Evolutionary conservation across 257 asterid genomes (phyloP).

Genomic region (Buddleja alternifolia): DNA sequence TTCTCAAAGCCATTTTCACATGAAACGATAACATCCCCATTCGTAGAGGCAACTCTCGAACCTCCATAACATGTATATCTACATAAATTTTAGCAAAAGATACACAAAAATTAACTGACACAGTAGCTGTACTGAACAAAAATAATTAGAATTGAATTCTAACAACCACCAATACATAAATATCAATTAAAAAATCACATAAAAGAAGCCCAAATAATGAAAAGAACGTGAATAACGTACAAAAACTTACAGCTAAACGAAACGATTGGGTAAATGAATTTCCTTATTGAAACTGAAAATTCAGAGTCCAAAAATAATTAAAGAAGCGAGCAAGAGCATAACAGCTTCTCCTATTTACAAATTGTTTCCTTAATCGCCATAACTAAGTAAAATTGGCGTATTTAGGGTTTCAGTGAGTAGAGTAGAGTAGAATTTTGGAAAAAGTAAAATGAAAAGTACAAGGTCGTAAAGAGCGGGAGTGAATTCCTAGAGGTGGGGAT

Average conservation of each 20-base stretch:
- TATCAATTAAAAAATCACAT: neutral
- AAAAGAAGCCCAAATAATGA: no score
- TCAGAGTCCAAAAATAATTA: neutral
- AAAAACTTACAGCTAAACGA: conserved; percentile 31
- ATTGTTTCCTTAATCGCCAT: neutral
- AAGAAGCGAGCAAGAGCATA: neutral
- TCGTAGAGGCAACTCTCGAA: conserved; percentile 35
- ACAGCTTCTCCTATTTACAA: neutral
- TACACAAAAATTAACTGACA: neutral
- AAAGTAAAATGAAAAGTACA: conserved; percentile 26
- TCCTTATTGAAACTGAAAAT: conserved; percentile 19
- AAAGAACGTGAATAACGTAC: neutral
- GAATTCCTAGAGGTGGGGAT: neutral
- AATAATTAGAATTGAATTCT: neutral
- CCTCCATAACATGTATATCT: conserved; percentile 44
- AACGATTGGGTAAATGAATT: conserved; percentile 8
- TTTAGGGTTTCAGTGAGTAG: conserved; percentile 51
- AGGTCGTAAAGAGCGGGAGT: conserved; percentile 55
- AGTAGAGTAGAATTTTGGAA: conserved; percentile 19
- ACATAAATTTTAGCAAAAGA: conserved; percentile 16
- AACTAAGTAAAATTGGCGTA: conserved; percentile 9
- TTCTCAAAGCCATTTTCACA: conserved; percentile 31
- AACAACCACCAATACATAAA: neutral
- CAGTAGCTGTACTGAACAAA: neutral
- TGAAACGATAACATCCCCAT: conserved; percentile 32